Conservation (phyloP, 306 rosid species). For the Astragalus glycyphyllos region DNA sequence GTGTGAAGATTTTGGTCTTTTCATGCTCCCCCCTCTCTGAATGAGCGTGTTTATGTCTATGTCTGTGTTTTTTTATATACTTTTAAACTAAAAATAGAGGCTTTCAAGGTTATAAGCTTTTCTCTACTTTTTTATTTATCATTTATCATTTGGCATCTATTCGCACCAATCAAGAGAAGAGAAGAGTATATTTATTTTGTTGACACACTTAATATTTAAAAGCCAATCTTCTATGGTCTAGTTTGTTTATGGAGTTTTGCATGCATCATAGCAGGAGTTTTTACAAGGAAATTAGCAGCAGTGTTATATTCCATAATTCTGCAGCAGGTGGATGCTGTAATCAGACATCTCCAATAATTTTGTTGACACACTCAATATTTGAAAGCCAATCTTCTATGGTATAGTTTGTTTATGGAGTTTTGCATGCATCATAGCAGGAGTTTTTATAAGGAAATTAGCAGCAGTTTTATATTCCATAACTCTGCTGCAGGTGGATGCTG, state of each 20-base stretch:
- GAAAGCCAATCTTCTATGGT: slow-evolving; percentile 8
- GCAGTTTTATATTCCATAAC: slow-evolving; percentile 29
- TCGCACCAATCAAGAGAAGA: slow-evolving; percentile 34
- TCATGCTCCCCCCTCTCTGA: not conserved
- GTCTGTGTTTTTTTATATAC: not conserved
- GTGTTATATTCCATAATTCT: slow-evolving; percentile 29
- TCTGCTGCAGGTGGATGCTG: slow-evolving; percentile 28
- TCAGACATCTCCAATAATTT: slow-evolving; percentile 15
- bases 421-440: slow-evolving; percentile 30
- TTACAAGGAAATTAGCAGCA: slow-evolving; percentile 26
- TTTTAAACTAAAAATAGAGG: slow-evolving; percentile 10
- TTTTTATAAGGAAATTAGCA: slow-evolving; percentile 19
- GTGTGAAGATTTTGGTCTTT: slow-evolving; percentile 6
- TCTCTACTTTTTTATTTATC: slow-evolving; percentile 2
- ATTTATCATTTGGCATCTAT: not conserved
- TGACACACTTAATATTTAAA: slow-evolving; percentile 15
- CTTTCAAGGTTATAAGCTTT: slow-evolving; percentile 1
- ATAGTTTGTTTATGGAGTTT: slow-evolving; percentile 39
- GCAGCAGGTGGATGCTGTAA: slow-evolving; percentile 22
- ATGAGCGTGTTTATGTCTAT: not conserved
- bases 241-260: slow-evolving; percentile 39
- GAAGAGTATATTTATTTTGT: not conserved
- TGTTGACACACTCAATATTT: not conserved
- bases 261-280: slow-evolving; percentile 19
- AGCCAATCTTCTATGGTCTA: slow-evolving; percentile 21